phyloP scores from a whole-genome alignment of 345 rosid genomes.

The Pistacia integerrima region DNA sequence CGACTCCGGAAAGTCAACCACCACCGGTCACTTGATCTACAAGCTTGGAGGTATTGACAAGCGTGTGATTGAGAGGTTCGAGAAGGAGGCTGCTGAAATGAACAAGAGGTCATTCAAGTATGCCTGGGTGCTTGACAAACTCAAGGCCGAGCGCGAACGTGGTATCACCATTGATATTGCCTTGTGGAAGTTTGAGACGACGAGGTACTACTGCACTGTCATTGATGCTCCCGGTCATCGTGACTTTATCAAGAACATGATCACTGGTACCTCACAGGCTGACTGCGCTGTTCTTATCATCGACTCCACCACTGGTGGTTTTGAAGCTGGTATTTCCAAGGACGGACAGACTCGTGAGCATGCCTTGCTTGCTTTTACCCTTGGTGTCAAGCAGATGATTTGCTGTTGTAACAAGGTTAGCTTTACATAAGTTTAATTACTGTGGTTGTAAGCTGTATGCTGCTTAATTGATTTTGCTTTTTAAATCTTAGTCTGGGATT shows the following conservation, averaged over 20 bases:
- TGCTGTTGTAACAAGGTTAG: conserved; percentile 73
- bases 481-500: not conserved
- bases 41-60: conserved; percentile 87
- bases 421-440: not conserved
- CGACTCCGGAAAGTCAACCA: conserved; percentile 72
- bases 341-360: conserved; percentile 89
- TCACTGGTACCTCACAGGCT: conserved; percentile 80
- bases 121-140: conserved; percentile 80
- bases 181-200: conserved; percentile 75
- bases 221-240: conserved; percentile 83
- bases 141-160: conserved; percentile 80
- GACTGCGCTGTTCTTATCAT: conserved; percentile 79
- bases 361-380: conserved; percentile 68
- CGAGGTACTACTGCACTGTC: conserved; percentile 73
- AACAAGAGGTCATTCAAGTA: conserved; percentile 81
- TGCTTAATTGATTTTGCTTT: no score
- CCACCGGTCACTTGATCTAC: conserved; percentile 77
- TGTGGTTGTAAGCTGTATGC: no score
- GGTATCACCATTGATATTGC: conserved; percentile 80
- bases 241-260: conserved; percentile 86
- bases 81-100: conserved; percentile 86
- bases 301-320: conserved; percentile 86
- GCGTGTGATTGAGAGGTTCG: conserved; percentile 79
- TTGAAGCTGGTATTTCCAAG: conserved; percentile 84
- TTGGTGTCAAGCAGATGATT: conserved; percentile 74